Conservation (phyloP, 192 early-diverging fungal genomes). For the Dimargaris verticillata region DNA sequence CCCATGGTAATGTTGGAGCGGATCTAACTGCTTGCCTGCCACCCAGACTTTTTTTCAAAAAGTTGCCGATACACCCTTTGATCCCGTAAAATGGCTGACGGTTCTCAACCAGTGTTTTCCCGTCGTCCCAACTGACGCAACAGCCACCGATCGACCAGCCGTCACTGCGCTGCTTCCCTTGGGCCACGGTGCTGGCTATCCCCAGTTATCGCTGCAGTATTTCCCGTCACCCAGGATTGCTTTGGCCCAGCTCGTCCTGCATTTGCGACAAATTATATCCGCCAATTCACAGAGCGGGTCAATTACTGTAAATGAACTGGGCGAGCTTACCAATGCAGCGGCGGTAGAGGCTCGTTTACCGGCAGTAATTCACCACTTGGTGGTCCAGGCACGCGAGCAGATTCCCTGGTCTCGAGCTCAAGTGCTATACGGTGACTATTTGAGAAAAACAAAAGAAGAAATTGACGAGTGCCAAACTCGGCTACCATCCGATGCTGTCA, state of each 20-base stretch:
- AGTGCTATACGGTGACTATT: too few species aligned
- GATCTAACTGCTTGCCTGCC: background rate
- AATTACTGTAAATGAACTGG: too few species aligned
- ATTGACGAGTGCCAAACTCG: too few species aligned
- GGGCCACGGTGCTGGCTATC: background rate
- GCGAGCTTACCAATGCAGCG: too few species aligned
- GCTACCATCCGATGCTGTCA: too few species aligned
- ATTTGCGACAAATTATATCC: background rate
- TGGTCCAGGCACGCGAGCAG: too few species aligned
- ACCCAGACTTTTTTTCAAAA: background rate
- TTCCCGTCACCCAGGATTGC: background rate
- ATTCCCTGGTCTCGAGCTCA: too few species aligned
- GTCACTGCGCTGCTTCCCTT: background rate
- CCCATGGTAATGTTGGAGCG: background rate
- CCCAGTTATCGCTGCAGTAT: background rate
- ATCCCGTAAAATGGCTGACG: background rate
- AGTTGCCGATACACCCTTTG: background rate
- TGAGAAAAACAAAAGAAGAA: too few species aligned
- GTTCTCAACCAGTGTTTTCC: background rate
- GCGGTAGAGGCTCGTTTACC: too few species aligned
- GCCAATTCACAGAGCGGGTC: too few species aligned
- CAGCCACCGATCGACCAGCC: background rate
- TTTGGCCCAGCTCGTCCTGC: background rate
- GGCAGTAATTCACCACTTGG: too few species aligned
- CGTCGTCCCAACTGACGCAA: background rate